phyloP scores from a whole-genome alignment of 352 stramenopile species.

The Globisporangium nagaii region DNA sequence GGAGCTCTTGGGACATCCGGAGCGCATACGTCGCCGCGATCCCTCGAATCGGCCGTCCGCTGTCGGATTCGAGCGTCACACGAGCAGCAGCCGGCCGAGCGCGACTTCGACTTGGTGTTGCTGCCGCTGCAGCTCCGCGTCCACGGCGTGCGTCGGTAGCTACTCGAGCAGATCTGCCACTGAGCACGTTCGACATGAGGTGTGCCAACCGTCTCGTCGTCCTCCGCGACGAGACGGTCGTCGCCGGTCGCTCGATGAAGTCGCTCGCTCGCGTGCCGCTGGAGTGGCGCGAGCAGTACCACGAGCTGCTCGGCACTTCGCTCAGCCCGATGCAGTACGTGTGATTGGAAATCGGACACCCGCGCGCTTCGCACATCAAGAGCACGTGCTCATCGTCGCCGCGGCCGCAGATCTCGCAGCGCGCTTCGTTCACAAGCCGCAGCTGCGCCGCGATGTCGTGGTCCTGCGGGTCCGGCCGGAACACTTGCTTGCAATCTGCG shows the following conservation, averaged over 20 bases:
- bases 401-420: slow-evolving; percentile 64
- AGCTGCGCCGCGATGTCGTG: slow-evolving; percentile 66
- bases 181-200: slow-evolving; percentile 71
- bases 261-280: slow-evolving; percentile 42
- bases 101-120: slow-evolving; percentile 8
- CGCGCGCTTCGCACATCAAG: slow-evolving; percentile 63
- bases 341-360: slow-evolving; percentile 60
- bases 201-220: slow-evolving; percentile 55
- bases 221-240: slow-evolving; percentile 56
- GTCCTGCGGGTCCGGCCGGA: slow-evolving; percentile 51
- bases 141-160: slow-evolving; percentile 2
- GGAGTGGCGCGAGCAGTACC: slow-evolving; percentile 62
- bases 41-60: slow-evolving; percentile 44
- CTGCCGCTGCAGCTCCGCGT: slow-evolving; percentile 2
- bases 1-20: slow-evolving; percentile 74
- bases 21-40: slow-evolving; percentile 61
- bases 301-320: slow-evolving; percentile 50
- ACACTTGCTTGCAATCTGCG: slow-evolving; percentile 53
- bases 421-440: slow-evolving; percentile 61
- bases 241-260: slow-evolving; percentile 40
- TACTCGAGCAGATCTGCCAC: slow-evolving; percentile 7
- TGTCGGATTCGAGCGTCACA: slow-evolving; percentile 24
- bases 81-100: slow-evolving; percentile 1
- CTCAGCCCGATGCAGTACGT: slow-evolving; percentile 71
- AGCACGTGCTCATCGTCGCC: slow-evolving; percentile 79